Evolutionary conservation across 495 filamentous ascomycete genomes (phyloP), one percentile per base, ranked within the genome.

Genomic region (Hypomontagnella monticulosa): DNA sequence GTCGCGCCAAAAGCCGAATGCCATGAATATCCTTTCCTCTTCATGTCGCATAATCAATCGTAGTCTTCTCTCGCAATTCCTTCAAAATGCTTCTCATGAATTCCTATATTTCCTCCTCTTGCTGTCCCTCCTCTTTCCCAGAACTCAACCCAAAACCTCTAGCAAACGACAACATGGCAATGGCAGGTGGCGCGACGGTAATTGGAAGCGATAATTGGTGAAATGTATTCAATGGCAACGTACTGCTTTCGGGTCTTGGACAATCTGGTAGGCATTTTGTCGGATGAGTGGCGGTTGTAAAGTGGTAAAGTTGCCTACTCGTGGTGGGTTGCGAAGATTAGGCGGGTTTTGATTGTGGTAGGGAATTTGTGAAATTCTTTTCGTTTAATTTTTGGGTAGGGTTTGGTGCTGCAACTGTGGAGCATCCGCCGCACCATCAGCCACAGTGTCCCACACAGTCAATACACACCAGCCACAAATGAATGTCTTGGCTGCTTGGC

Each of bases 221-320:
- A 44, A 55, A 56, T 49, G 40, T 10, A 59, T 41, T 33, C 57
- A 56, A 32, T 57, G 51, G 50, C 38, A 69, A 88, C 88, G 73
- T 87, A 91, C 89, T 89, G 87, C 82, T 93, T 94, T 79, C 91
- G 83, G 77, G 91, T 94, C 80, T 93, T 90, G 57, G 85, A 86
- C 68, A 89, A 83, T 80, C 89, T 85, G 78, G 90, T 93, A 87
- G 91, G 91, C 91, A 94, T 93, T 75, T 76, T 82, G 79, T 55
- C 66, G 74, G 58, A 33, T 59, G 66, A 63, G 59, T 48, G 60
- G 60, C 55, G 54, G 60, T 56, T 69, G 66, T 63, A 55, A 47
- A 56, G 66, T 60, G 44, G 56, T 60, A 50, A 51, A 56, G 15
- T 51, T 69, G 66, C 66, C 66, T 60, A 60, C 66, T 69, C 60